Evolutionary conservation across 225 moss, liverwort and hornwort species (phyloP), one percentile per base, ranked within the genome.

Genomic region (Asterella californica): DNA sequence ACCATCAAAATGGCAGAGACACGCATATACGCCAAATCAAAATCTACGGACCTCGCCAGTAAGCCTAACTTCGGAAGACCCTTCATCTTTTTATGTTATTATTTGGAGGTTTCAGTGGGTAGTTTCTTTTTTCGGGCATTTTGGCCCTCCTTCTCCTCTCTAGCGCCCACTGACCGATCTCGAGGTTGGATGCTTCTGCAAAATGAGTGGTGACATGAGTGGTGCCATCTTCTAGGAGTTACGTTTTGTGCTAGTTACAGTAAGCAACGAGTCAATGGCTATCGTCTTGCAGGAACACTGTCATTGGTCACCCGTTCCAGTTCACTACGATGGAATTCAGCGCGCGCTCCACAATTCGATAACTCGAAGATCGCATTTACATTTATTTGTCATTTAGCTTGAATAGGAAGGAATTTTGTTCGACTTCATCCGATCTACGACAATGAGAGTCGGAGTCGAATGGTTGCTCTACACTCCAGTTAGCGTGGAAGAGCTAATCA

Each of bases 1-100:
- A 97, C 76, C 97, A 97, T 78, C 94, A 97, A 85, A 97, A 94
- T 82, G 94, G 97, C 69, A 91, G 97, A 78, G 97, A 97, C 80
- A 97, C 97, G 25, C 97, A 94, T 78, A 88, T 97, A 82, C 91
- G 94, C 45, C 94, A 97, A 76, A 97, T 97, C 62, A 92, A 91
- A 70, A 90, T 97, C 47, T 97, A 83, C 74, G 96, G 96, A 68
- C 96, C 96, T 47, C 90, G 91, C 67, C 94, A 94, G 96, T 96
- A 86, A 90, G 96, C 86, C 36, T 50, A 17, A 36, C 34, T 0
- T 36, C 14, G 10, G 6, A 36, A 1, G 33, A 72, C 22, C 25
- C 17, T 27, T 25, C 47, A n/a, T n/a, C n/a, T 29, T 72, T 55
- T n/a, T 68, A 34, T 68, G 30, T 29, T 18, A 29, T 30, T 32